phyloP scores from a whole-genome alignment of 1,139 yeast genomes.

The Citeromyces hawaiiensis region DNA sequence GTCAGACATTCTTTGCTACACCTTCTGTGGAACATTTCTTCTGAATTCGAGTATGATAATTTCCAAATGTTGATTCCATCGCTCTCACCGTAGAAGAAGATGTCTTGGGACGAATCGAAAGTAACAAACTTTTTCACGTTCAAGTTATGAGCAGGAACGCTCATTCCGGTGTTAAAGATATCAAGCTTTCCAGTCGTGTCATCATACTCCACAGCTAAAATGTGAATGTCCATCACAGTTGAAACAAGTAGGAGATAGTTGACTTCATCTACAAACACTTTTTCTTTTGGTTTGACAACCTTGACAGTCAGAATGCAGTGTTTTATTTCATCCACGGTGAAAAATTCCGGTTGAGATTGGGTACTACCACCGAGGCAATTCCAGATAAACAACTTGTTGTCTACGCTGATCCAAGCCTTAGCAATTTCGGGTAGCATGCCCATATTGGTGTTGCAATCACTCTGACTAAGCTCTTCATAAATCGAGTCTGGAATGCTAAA shows the following conservation, averaged over 20 bases:
- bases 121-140: conserved; percentile 51
- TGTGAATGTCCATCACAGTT: conserved; percentile 68
- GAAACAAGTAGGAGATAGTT: conserved; percentile 63
- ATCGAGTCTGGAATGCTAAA: conserved; percentile 74
- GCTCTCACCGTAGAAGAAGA: conserved; percentile 68
- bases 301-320: conserved; percentile 69
- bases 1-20: conserved; percentile 76
- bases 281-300: conserved; percentile 66
- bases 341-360: conserved; percentile 40
- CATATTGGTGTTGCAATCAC: conserved; percentile 60
- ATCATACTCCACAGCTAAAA: conserved; percentile 59
- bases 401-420: conserved; percentile 82
- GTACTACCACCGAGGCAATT: conserved; percentile 33
- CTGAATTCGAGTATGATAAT: conserved; percentile 70
- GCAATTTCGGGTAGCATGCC: conserved; percentile 77
- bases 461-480: conserved; percentile 59
- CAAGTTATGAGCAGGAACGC: conserved; percentile 69
- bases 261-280: conserved; percentile 69
- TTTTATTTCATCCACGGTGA: conserved; percentile 70
- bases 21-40: conserved; percentile 78
- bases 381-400: conserved; percentile 79
- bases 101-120: conserved; percentile 57
- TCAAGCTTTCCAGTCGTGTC: conserved; percentile 39
- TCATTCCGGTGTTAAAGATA: conserved; percentile 72
- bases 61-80: conserved; percentile 84